Evolutionary conservation across 2,329 filamentous ascomycete genomes (phyloP).

Genomic region (Trichophyton benhamiae): DNA sequence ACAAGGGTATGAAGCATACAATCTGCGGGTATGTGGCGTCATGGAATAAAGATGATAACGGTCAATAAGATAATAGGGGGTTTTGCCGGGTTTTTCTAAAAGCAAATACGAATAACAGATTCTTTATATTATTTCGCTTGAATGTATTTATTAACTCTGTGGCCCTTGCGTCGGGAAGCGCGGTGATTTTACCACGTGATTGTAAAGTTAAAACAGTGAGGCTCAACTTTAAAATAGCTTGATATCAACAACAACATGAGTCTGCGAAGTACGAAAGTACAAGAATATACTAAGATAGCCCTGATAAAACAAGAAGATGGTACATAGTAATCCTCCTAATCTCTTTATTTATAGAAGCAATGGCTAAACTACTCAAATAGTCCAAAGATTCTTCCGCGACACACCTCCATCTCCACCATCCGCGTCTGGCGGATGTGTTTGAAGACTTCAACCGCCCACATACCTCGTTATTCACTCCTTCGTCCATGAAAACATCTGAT

Average conservation of each 20-base stretch:
- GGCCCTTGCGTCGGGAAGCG: too few relatives aligned
- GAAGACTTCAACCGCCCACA: slow-evolving; percentile 40
- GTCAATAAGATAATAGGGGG: not conserved
- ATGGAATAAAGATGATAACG: not conserved
- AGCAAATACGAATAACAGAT: not conserved
- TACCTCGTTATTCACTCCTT: slow-evolving; percentile 20
- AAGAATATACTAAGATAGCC: not conserved
- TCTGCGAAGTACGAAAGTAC: not conserved
- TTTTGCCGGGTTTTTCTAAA: not conserved
- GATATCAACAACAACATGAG: not conserved
- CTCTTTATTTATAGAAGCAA: not conserved
- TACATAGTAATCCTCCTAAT: not conserved
- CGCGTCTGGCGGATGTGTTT: slow-evolving; percentile 38
- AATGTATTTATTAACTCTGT: not conserved
- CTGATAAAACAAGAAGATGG: not conserved
- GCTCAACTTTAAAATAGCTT: not conserved
- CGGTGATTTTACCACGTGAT: too few relatives aligned
- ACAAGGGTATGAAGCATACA: not conserved
- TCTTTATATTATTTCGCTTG: not conserved
- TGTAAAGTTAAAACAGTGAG: too few relatives aligned
- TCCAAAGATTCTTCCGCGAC: slow-evolving; percentile 40
- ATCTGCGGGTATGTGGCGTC: not conserved
- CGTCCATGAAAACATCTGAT: slow-evolving; percentile 5
- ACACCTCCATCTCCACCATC: slow-evolving; percentile 38
- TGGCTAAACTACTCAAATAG: slow-evolving; percentile 17